Evolutionary conservation across 306 rosid genomes (phyloP), one percentile per base, ranked within the genome.

Genomic region (Acacia melanoxylon): DNA sequence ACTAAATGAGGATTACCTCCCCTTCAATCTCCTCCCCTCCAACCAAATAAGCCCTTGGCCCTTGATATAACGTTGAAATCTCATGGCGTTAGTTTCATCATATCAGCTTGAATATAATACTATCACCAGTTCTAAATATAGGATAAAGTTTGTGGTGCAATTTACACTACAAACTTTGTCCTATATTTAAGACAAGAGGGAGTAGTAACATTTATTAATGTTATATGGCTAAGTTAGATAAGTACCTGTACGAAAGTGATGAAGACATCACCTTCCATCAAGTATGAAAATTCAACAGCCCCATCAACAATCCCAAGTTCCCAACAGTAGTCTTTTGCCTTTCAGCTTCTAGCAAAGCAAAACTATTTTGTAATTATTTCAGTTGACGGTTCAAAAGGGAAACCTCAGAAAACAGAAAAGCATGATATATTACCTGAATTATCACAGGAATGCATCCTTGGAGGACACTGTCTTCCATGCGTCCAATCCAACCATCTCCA

Each of bases 401-500:
- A 68, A 40, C 29, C 4, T 48, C 40, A 68, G 72, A 35, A 68
- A 68, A 37, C 49, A 68, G 22, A 27, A 31, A 45, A 74, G 48
- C n/a, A 77, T 54, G 56, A 56, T 51, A 42, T 27, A 25, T 25
- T 85, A 91, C 95, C 95, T 91, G 95, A 86, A 91, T 82, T 85
- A 88, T 78, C 42, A 91, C 95, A 52, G 95, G 93, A 75, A 91
- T 88, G 90, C 95, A 91, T 29, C 95, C 95, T 81, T 91, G 93
- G 85, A 89, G 72, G 78, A 91, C 82, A 80, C 90, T 88, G 74
- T 91, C 95, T 82, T 91, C 95, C 93, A 91, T 85, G 16, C 91
- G 95, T 20, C 95, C 95, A 51, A 93, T 91, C 95, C 95, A 91
- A 79, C 95, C 95, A 83, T 91, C 95, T 71, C 95, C 95, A 0